A percentile compares a stretch with the other conserved stretches of the same genome.
Evolutionary conservation across 768 basidiomycete species (phyloP).

Genomic region (Tulasnella sp.): DNA sequence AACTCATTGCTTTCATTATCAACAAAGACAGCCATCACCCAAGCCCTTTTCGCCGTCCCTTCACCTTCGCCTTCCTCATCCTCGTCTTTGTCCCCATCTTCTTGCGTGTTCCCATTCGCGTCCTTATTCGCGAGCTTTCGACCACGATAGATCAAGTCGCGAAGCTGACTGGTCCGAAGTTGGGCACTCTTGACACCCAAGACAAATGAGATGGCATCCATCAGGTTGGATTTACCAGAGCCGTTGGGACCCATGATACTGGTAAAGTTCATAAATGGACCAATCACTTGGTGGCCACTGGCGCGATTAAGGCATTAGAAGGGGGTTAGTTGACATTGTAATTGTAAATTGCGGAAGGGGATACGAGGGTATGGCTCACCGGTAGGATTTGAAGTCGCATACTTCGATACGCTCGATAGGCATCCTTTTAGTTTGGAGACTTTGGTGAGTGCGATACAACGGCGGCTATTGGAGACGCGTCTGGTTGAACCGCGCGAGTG

Average conservation of each 20-base stretch:
- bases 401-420: conserved; percentile 79
- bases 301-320: background rate
- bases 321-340: background rate
- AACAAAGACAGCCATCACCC: conserved; percentile 87
- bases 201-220: conserved; percentile 99
- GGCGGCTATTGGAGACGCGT: too few species aligned
- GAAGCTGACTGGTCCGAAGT: conserved; percentile 83
- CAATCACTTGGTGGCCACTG: conserved; percentile 75
- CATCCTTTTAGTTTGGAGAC: conserved; percentile 34
- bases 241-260: conserved; percentile 98
- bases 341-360: background rate
- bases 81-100: conserved; percentile 31
- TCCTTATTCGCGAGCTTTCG: conserved; percentile 41
- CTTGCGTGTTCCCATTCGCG: conserved; percentile 32
- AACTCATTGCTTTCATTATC: conserved; percentile 73
- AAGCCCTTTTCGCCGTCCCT: conserved; percentile 82
- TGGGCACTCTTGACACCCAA: conserved; percentile 92
- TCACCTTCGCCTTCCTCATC: conserved; percentile 55
- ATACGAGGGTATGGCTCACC: conserved; percentile 32
- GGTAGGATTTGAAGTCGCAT: conserved; percentile 95
- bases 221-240: conserved; percentile 95
- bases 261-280: conserved; percentile 88
- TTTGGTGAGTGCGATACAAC: background rate
- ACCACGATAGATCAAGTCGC: conserved; percentile 95
- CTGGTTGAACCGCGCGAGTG: too few species aligned